A percentile compares a stretch with the other conserved stretches of the same genome.
Conservation (phyloP, 208 protist genomes). For the Acanthamoeba culbertsoni region DNA sequence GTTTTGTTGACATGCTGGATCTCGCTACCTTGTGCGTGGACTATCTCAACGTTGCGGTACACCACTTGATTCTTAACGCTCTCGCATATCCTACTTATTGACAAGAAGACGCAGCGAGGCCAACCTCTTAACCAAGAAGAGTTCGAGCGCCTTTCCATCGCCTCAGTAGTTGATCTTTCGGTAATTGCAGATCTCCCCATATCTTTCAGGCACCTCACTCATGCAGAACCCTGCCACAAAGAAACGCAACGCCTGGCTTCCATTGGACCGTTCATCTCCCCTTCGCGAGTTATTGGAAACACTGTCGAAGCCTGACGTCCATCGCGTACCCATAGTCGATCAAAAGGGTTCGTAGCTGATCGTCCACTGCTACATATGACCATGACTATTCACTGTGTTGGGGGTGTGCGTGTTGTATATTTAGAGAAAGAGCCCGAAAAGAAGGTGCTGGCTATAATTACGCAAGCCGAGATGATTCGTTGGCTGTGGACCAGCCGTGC, state of each 20-base stretch:
- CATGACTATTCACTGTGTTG: not conserved
- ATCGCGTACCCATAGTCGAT: slow-evolving; percentile 28
- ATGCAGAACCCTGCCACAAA: not conserved
- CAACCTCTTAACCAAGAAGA: not conserved
- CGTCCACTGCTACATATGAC: not conserved
- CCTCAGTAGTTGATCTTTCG: not conserved
- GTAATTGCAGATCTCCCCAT: not conserved
- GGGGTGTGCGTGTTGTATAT: not conserved
- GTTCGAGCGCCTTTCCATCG: not conserved
- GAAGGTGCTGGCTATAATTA: slow-evolving; percentile 46
- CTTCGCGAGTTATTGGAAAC: not conserved
- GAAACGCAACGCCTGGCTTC: slow-evolving; percentile 16
- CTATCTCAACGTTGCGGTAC: not conserved
- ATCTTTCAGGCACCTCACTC: not conserved
- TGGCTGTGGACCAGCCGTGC: slow-evolving; percentile 21
- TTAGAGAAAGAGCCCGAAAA: not conserved
- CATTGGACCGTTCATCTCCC: not conserved
- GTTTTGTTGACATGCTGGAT: slow-evolving; percentile 54
- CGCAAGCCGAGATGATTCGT: slow-evolving; percentile 24
- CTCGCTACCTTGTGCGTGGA: not conserved
- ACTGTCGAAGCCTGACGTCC: slow-evolving; percentile 12
- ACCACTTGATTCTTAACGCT: too few species aligned
- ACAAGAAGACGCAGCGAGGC: not conserved
- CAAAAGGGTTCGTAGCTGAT: not conserved
- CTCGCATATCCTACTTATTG: too few species aligned